These are phyloP conservation scores for Phalaenopsis equestris DNA, from an alignment of 106 monocot species.

Conservation along the genomic window DNA sequence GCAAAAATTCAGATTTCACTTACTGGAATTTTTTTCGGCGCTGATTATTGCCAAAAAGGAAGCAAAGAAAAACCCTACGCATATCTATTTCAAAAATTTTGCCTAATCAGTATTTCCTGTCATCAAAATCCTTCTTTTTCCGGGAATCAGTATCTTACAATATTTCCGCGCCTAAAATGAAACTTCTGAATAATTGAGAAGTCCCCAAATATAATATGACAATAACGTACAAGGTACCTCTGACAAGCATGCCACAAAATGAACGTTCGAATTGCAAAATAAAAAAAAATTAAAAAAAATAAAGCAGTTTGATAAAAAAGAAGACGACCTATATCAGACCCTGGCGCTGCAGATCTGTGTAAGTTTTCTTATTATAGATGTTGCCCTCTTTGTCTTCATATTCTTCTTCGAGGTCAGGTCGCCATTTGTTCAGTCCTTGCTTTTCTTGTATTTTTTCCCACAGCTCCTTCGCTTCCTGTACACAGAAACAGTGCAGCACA, in stretches of 20 bases:
- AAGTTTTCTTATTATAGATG: conserved; percentile 96
- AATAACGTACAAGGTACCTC: not conserved
- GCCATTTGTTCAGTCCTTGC: conserved; percentile 85
- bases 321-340: conserved; percentile 51
- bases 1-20: too few species aligned
- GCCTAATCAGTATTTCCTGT: too few species aligned
- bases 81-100: too few species aligned
- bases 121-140: too few species aligned
- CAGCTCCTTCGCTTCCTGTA: conserved; percentile 85
- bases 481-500: not conserved
- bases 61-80: too few species aligned
- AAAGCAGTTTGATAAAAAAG: not conserved
- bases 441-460: conserved; percentile 95
- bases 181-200: not conserved
- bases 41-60: too few species aligned
- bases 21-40: too few species aligned
- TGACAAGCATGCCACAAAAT: too few species aligned
- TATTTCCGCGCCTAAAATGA: not conserved
- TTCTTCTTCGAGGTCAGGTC: conserved; percentile 97
- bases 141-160: too few species aligned
- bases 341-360: conserved; percentile 89
- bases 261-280: too few species aligned
- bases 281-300: not conserved
- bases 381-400: conserved; percentile 97
- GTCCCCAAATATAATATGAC: not conserved